Percentiles rank a stretch among this genome's conserved stretches.
phyloP scores from a whole-genome alignment of 257 asterid species.

The Solanum lignicaule region DNA sequence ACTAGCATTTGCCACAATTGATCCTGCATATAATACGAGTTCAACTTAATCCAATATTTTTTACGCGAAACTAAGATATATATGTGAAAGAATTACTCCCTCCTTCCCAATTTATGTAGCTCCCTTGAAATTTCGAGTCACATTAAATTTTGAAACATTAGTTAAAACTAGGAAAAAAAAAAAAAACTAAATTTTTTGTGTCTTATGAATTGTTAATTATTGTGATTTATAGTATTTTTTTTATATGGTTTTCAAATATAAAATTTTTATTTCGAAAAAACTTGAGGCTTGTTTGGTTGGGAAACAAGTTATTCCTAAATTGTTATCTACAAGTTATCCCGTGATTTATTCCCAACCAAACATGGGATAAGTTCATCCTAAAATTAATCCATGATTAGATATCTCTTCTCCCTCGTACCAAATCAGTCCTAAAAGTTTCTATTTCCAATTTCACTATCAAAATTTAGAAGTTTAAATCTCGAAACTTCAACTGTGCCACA shows the following conservation, averaged over 20 bases:
- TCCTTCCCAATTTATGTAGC: not conserved
- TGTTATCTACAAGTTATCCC: not conserved
- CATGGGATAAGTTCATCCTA: not conserved
- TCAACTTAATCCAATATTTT: not conserved
- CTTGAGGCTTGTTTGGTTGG: not conserved
- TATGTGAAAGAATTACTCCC: not conserved
- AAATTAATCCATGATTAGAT: not conserved
- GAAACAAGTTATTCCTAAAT: not conserved
- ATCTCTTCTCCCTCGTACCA: too few relatives aligned
- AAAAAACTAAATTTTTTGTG: not conserved
- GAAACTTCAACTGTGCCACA: too few relatives aligned
- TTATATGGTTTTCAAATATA: too few relatives aligned
- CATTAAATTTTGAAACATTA: not conserved
- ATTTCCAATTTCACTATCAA: too few relatives aligned
- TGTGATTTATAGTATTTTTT: too few relatives aligned
- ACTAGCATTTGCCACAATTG: slow-evolving; percentile 29
- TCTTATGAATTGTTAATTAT: too few relatives aligned
- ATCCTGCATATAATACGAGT: slow-evolving; percentile 6
- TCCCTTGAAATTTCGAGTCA: not conserved
- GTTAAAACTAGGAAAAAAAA: not conserved
- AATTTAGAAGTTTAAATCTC: not conserved
- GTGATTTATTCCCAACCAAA: too few relatives aligned
- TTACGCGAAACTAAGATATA: not conserved
- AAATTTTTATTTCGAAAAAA: too few relatives aligned
- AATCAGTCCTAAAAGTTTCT: too few relatives aligned